A percentile compares a stretch with the other conserved stretches of the same genome.
These are phyloP conservation scores for Hygrophila difformis DNA, from an alignment of 257 asterid genomes.

Conservation along the genomic window DNA sequence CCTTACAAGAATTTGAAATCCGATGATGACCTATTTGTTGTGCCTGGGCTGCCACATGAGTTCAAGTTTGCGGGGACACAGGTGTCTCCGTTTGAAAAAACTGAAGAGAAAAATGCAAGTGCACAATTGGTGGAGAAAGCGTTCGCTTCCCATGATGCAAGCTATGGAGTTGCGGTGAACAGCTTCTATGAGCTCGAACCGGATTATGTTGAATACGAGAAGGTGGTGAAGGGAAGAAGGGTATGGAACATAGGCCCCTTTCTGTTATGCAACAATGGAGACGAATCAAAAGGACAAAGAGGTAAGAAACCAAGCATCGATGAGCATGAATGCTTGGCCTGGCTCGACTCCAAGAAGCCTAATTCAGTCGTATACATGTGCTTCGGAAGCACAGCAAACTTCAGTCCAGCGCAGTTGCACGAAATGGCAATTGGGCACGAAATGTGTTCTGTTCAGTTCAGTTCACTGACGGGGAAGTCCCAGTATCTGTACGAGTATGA, in stretches of 20 bases:
- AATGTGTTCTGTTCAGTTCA: no score
- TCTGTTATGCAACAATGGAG: no score
- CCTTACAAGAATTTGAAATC: slow-evolving; percentile 29
- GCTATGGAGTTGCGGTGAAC: slow-evolving; percentile 45
- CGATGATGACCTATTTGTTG: slow-evolving; percentile 31
- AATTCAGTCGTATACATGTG: slow-evolving; percentile 49
- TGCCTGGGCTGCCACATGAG: no score
- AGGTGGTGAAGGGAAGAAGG: slow-evolving; percentile 19
- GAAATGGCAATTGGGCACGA: slow-evolving; percentile 60
- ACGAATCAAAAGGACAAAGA: slow-evolving; percentile 19
- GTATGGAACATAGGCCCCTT: no score
- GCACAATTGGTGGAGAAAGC: slow-evolving; percentile 7
- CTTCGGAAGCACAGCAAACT: slow-evolving; percentile 44
- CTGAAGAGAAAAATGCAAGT: no score
- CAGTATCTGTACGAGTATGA: no score
- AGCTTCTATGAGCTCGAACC: no score
- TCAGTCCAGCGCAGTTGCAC: slow-evolving; percentile 34
- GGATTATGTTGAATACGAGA: slow-evolving; percentile 26
- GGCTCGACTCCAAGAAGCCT: no score
- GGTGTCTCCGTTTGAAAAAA: slow-evolving; percentile 19
- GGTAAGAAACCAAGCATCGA: slow-evolving; percentile 37
- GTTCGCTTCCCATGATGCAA: slow-evolving; percentile 16
- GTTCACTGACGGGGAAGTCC: no score
- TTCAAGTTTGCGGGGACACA: slow-evolving; percentile 20
- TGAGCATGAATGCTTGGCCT: slow-evolving; percentile 40